phyloP scores from a whole-genome alignment of 1,139 yeast species.

The Geotrichum klebahnii region DNA sequence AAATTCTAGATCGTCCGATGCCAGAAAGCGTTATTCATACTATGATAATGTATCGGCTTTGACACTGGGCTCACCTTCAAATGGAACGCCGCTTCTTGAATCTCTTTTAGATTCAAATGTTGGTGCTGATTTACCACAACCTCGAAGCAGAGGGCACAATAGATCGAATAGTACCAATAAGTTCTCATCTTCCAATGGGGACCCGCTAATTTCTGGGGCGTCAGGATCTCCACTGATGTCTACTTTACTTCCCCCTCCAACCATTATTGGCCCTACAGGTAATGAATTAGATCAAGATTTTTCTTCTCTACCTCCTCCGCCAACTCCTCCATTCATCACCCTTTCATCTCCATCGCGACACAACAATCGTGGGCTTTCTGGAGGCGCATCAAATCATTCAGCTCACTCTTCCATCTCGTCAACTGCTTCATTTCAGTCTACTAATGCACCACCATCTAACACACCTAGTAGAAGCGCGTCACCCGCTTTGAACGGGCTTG shows the following conservation, averaged over 20 bases:
- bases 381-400: slow-evolving; percentile 6
- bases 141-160: neutral
- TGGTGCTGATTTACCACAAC: slow-evolving; percentile 11
- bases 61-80: neutral
- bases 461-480: slow-evolving; percentile 1
- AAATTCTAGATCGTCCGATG: neutral
- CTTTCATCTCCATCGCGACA: neutral
- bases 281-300: neutral
- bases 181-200: neutral
- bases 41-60: slow-evolving; percentile 5
- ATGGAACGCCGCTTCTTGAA: slow-evolving; percentile 12
- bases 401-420: slow-evolving; percentile 19
- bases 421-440: slow-evolving; percentile 7
- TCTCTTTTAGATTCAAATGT: slow-evolving; percentile 18
- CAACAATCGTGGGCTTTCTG: neutral
- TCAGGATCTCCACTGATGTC: neutral
- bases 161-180: neutral
- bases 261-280: neutral
- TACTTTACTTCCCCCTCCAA: neutral
- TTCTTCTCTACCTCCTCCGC: slow-evolving; percentile 10
- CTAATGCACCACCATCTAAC: neutral
- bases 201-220: slow-evolving; percentile 1
- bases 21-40: slow-evolving; percentile 13
- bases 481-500: neutral
- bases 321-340: slow-evolving; percentile 1